Conservation (phyloP, 2,329 filamentous ascomycete genomes). For the Phaeomoniella chlamydospora region DNA sequence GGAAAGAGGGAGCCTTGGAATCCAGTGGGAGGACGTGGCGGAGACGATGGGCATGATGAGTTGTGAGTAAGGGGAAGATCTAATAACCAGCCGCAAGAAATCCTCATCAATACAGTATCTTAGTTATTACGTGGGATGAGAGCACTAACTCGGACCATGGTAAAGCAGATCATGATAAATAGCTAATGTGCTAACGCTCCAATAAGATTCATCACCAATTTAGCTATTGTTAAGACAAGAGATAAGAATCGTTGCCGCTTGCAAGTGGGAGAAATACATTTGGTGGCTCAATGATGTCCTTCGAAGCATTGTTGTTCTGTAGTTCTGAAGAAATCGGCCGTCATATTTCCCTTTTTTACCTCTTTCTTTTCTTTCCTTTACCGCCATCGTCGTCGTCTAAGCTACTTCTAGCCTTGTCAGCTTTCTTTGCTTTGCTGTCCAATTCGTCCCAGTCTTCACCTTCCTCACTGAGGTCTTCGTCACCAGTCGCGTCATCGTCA, state of each 20-base stretch:
- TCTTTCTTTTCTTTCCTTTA: conserved; percentile 33
- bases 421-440: conserved; percentile 15
- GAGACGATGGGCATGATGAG: conserved; percentile 3
- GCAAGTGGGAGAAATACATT: too few relatives aligned
- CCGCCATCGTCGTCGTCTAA: conserved; percentile 29
- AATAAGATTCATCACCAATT: too few relatives aligned
- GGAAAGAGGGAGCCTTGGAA: neutral
- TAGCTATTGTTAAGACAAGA: too few relatives aligned
- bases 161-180: too few relatives aligned
- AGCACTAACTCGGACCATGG: too few relatives aligned
- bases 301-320: neutral
- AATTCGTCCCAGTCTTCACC: conserved; percentile 16
- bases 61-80: conserved; percentile 1
- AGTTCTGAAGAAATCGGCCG: neutral
- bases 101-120: too few relatives aligned
- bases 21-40: conserved; percentile 1
- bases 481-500: conserved; percentile 32
- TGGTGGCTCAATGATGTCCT: too few relatives aligned
- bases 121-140: too few relatives aligned
- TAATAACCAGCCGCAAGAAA: too few relatives aligned
- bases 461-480: conserved; percentile 17
- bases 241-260: too few relatives aligned
- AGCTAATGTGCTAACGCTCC: too few relatives aligned
- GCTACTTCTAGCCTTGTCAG: conserved; percentile 20
- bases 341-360: conserved; percentile 3